Evolutionary conservation across 1,139 yeast species (phyloP), one percentile per base, ranked within the genome.

Genomic region (Hemisphaericaspora subhashii): DNA sequence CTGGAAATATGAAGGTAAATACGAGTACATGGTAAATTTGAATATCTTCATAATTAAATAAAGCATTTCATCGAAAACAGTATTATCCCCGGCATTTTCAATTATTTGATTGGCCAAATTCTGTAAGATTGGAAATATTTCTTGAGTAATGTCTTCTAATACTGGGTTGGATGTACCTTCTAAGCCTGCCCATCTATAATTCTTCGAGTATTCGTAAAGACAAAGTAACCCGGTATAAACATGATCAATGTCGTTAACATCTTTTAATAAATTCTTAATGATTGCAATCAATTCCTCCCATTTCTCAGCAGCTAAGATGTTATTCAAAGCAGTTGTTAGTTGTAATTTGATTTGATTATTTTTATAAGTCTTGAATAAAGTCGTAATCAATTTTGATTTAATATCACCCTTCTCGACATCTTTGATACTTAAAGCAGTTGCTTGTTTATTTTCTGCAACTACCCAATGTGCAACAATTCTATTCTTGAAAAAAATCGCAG

Each of bases 401-500:
- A 83, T 70, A 11, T 64, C 50, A 11, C 64, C 60, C 48, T 80
- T 80, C 51, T 82, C 87, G 20, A 66, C 70, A 1, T 58, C 63
- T 29, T 58, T 62, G 38, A 81, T 77, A 38, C 55, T 51, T 14
- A 55, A 42, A 3, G 58, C 44, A 8, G 58, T 43, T 4, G 57
- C 51, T 15, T 57, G 43, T 47, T 57, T 64, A 34, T 69, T 71
- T 31, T 70, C 78, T 0, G 68, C 74, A 10, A 57, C 55, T 23
- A 65, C 59, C 90, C 90, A 84, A 47, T 77, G 73, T 45, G 70
- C 66, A 34, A 62, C 65, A 26, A 84, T 68, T 52, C 85, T 72
- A 55, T 83, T 83, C 55, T 83, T 84, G 63, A 83, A 79, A 53
- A 79, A 79, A 37, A 84, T 80, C 3, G 86, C 81, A 3, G 86